Evolutionary conservation across 139 green algal species (phyloP), one percentile per base, ranked within the genome.

Genomic region (Chlamydomonas applanata): DNA sequence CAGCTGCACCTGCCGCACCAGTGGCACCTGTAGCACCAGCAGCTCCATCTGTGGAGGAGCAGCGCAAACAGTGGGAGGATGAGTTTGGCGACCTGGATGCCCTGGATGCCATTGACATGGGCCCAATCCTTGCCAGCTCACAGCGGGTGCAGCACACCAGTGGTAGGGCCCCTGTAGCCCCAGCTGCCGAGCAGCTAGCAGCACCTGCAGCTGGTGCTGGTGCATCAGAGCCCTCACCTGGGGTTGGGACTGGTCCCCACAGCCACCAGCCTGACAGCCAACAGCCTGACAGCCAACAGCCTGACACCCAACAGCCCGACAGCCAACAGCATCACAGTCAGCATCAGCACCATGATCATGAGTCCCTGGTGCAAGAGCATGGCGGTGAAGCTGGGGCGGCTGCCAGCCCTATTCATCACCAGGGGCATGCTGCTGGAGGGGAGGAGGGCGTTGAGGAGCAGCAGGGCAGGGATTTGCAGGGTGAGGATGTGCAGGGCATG

Each of bases 61-160:
- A 30, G 24, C 59, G 59, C n/a, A 29, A 35, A 25, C 34, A 70
- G 16, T 70, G 34, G 34, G 62, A 70, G 62, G 62, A n/a, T 13
- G 62, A 70, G 62, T 70, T 70, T 52, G 62, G 62, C 16, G 62
- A 70, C 32, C 35, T 70, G 62, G 62, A 70, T 27, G 34, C 34
- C 4, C 62, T 70, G 30, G 62, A 70, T 66, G 59, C 29, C n/a
- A 30, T 66, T 9, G 59, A 66, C 59, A 66, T 40, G n/a, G 59
- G 59, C 59, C n/a, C 17, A 7, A 24, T 66, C n/a, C 30, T 66
- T 4, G 4, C 59, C 24, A 19, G n/a, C 59, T 19, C 59, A 29
- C 24, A 66, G 59, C 59, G 4, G 46, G 14, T 17, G 14, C 14
- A 14, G 14, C 46, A 14, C 14, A 17, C 17, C 46, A 56, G 17